Conservation (phyloP, 2,329 filamentous ascomycete species). For the Chaetomiaceae sp. region DNA sequence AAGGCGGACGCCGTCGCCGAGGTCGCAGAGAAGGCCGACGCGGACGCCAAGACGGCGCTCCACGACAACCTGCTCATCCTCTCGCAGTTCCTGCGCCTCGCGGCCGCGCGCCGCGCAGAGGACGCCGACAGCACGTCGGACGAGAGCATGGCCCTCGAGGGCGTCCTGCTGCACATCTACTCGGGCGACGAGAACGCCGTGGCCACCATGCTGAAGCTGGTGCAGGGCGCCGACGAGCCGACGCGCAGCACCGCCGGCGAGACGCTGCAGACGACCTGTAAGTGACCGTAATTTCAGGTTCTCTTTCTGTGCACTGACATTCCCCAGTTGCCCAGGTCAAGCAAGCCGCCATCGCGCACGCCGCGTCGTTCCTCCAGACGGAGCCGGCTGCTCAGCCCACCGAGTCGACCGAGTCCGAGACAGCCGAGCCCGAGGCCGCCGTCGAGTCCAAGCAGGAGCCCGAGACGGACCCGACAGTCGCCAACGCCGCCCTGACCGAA, state of each 20-base stretch:
- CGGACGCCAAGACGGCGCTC: constrained; percentile 52
- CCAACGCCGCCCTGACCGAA: constrained; percentile 64
- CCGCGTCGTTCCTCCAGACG: constrained; percentile 35
- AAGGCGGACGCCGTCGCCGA: constrained; percentile 51
- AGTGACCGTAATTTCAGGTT: constrained; percentile 8
- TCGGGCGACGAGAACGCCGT: constrained; percentile 72
- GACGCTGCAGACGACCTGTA: constrained; percentile 67
- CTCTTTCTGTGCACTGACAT: constrained; percentile 21
- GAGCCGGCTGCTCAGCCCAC: constrained; percentile 22
- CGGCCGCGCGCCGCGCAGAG: constrained; percentile 69
- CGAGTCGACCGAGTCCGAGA: constrained; percentile 6
- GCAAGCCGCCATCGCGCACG: constrained; percentile 50
- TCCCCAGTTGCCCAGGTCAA: constrained; percentile 55
- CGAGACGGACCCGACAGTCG: constrained; percentile 62
- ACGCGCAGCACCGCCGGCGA: constrained; percentile 63
- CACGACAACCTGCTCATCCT: constrained; percentile 64
- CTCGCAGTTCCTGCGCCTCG: constrained; percentile 75
- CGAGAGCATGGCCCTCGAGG: constrained; percentile 77
- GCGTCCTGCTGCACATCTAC: constrained; percentile 73
- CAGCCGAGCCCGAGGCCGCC: constrained; percentile 28
- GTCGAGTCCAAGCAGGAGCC: constrained; percentile 28
- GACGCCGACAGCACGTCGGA: constrained; percentile 61
- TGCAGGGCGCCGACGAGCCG: constrained; percentile 64
- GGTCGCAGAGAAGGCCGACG: constrained; percentile 51
- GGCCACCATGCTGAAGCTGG: constrained; percentile 69